A percentile compares a stretch with the other conserved stretches of the same genome.
phyloP scores from a whole-genome alignment of 2,329 filamentous ascomycete genomes.

The Penicillium capsulatum region DNA sequence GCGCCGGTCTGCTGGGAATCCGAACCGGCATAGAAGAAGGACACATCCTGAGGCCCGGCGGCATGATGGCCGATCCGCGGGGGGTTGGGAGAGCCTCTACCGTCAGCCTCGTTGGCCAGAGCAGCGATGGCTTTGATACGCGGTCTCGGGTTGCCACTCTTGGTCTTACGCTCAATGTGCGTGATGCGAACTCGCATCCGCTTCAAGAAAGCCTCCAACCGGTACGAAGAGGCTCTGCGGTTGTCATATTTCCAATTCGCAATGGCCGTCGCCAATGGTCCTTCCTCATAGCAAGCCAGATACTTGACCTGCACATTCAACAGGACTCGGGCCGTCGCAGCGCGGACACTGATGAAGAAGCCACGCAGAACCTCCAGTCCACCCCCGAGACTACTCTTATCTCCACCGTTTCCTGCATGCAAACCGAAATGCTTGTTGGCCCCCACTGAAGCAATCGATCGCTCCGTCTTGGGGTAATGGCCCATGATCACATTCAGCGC shows the following conservation, averaged over 20 bases:
- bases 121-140: conserved; percentile 46
- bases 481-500: conserved; percentile 57
- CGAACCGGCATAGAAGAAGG: conserved; percentile 49
- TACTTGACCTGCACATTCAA: conserved; percentile 62
- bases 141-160: conserved; percentile 28
- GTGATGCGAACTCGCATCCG: conserved; percentile 39
- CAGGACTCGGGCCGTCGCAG: conserved; percentile 54
- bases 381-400: conserved; percentile 42
- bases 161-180: conserved; percentile 40
- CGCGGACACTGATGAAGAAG: conserved; percentile 59
- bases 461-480: conserved; percentile 43
- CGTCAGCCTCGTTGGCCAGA: conserved; percentile 43
- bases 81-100: conserved; percentile 29
- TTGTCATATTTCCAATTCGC: conserved; percentile 25
- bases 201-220: conserved; percentile 37
- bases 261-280: conserved; percentile 40
- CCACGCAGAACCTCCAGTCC: conserved; percentile 58
- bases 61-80: conserved; percentile 38
- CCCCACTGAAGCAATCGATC: conserved; percentile 45
- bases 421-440: conserved; percentile 53
- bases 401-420: conserved; percentile 23
- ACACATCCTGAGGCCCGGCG: conserved; percentile 51
- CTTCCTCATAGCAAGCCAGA: conserved; percentile 54
- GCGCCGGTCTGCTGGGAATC: conserved; percentile 9
- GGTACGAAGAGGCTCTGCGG: conserved; percentile 14